These are phyloP conservation scores for Mortierella sp. DNA, from an alignment of 371 early-diverging fungal genomes.

Conservation along the genomic window DNA sequence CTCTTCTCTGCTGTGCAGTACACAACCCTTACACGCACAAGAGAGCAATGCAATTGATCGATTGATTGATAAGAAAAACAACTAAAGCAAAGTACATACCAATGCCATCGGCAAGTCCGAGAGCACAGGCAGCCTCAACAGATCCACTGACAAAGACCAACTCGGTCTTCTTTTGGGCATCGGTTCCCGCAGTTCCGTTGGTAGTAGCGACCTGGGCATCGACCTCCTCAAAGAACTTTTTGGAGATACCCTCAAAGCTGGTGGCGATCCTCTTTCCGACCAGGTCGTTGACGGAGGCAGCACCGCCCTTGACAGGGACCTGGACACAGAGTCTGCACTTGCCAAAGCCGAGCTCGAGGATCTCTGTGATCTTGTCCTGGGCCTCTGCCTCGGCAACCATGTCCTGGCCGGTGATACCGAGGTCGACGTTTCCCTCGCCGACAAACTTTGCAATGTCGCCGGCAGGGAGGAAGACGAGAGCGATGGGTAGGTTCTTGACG, in stretches of 20 bases:
- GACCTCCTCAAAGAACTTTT: slow-evolving; percentile 76
- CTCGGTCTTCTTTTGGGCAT: slow-evolving; percentile 64
- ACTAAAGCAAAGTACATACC: slow-evolving; percentile 67
- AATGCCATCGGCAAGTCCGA: slow-evolving; percentile 97
- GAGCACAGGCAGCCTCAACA: slow-evolving; percentile 96
- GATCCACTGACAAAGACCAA: slow-evolving; percentile 92
- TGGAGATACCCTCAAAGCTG: slow-evolving; percentile 82
- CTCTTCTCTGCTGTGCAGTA: no score
- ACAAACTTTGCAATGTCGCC: slow-evolving; percentile 96
- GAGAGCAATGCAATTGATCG: not conserved
- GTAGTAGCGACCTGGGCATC: slow-evolving; percentile 62
- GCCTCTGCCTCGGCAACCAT: slow-evolving; percentile 89
- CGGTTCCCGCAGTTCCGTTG: slow-evolving; percentile 61
- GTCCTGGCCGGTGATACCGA: slow-evolving; percentile 97
- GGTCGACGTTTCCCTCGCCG: slow-evolving; percentile 93
- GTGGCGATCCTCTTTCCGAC: slow-evolving; percentile 96
- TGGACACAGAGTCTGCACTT: slow-evolving; percentile 92
- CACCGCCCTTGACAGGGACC: slow-evolving; percentile 69
- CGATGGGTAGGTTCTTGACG: slow-evolving; percentile 92
- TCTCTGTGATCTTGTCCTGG: slow-evolving; percentile 77
- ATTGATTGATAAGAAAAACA: not conserved
- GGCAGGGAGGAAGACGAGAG: slow-evolving; percentile 95
- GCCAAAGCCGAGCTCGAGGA: slow-evolving; percentile 90
- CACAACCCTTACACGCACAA: no score
- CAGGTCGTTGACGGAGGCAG: slow-evolving; percentile 73